These are phyloP conservation scores for Panicum virgatum DNA, from an alignment of 202 grass and related monocot genomes.

Conservation along the genomic window DNA sequence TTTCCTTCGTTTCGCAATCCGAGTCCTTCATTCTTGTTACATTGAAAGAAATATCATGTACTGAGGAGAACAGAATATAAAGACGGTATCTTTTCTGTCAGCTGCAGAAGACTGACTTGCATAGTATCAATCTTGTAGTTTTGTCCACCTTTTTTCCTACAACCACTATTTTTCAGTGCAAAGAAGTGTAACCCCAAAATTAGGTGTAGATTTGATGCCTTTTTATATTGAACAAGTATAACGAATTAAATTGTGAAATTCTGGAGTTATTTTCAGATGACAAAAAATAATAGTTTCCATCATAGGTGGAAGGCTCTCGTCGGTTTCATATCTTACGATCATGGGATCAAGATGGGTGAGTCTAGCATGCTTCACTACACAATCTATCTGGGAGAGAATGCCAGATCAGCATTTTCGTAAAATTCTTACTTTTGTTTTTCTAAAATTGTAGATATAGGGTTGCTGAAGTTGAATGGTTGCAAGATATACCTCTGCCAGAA, in stretches of 20 bases:
- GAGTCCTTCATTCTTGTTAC: conserved; percentile 3
- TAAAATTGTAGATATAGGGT: conserved; percentile 71
- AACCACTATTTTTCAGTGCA: background rate
- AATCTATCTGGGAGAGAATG: conserved; percentile 30
- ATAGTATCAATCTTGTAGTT: background rate
- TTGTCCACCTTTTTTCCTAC: background rate
- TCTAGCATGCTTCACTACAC: conserved; percentile 26
- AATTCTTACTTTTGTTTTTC: conserved; percentile 26
- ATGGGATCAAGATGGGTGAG: conserved; percentile 98
- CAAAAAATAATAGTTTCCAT: conserved; percentile 40
- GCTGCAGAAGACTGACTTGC: background rate
- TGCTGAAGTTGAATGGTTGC: conserved; percentile 96
- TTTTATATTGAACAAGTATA: conserved; percentile 14
- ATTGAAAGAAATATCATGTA: background rate
- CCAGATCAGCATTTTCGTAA: conserved; percentile 5
- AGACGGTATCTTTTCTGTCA: background rate
- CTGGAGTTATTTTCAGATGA: conserved; percentile 22
- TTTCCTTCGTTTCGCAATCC: background rate
- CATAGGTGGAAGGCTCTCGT: conserved; percentile 87
- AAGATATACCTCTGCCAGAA: conserved; percentile 75
- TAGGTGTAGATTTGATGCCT: conserved; percentile 1
- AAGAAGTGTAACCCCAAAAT: background rate
- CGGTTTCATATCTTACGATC: conserved; percentile 77
- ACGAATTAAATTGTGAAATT: conserved; percentile 33
- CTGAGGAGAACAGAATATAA: background rate